These are phyloP conservation scores for Calcarisporium arbuscula DNA, from an alignment of 2,329 filamentous ascomycete species.

Conservation along the genomic window DNA sequence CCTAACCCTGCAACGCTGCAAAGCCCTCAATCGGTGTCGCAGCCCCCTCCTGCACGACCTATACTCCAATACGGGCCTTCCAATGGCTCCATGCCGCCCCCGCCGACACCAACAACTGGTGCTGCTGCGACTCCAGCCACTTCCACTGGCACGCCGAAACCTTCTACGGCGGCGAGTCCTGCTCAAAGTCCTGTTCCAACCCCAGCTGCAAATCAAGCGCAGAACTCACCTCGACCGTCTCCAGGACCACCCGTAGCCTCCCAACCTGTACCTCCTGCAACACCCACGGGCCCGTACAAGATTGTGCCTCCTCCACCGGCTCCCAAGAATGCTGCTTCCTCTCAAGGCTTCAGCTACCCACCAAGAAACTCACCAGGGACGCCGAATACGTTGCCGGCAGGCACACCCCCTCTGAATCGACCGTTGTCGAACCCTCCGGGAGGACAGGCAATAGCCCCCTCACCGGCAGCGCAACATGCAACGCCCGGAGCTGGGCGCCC, in stretches of 20 bases:
- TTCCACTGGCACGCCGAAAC: constrained; percentile 8
- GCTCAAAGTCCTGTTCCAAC: constrained; percentile 15
- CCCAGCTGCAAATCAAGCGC: constrained; percentile 11
- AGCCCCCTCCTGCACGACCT: constrained; percentile 35
- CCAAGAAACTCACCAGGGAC: constrained; percentile 6
- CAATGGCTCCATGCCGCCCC: constrained; percentile 54
- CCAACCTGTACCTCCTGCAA: constrained; percentile 9
- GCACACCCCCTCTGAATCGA: constrained; percentile 15
- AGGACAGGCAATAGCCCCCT: constrained; percentile 6
- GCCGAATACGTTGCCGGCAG: constrained; percentile 13
- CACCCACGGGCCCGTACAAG: neutral
- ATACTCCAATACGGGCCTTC: constrained; percentile 61
- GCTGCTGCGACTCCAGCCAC: constrained; percentile 12
- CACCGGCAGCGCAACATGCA: constrained; percentile 23
- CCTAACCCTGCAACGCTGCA: constrained; percentile 14
- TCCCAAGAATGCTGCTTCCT: constrained; percentile 4
- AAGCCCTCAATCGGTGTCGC: constrained; percentile 16
- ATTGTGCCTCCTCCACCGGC: constrained; percentile 2
- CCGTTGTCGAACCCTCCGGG: constrained; percentile 15
- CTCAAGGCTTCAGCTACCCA: constrained; percentile 3
- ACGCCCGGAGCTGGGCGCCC: constrained; percentile 13
- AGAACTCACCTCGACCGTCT: constrained; percentile 9
- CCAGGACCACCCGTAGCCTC: constrained; percentile 1
- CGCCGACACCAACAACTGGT: constrained; percentile 27
- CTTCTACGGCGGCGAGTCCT: constrained; percentile 12